Evolutionary conservation across 1,284 basidiomycete species (phyloP).

Genomic region (Sporisorium exsertum): DNA sequence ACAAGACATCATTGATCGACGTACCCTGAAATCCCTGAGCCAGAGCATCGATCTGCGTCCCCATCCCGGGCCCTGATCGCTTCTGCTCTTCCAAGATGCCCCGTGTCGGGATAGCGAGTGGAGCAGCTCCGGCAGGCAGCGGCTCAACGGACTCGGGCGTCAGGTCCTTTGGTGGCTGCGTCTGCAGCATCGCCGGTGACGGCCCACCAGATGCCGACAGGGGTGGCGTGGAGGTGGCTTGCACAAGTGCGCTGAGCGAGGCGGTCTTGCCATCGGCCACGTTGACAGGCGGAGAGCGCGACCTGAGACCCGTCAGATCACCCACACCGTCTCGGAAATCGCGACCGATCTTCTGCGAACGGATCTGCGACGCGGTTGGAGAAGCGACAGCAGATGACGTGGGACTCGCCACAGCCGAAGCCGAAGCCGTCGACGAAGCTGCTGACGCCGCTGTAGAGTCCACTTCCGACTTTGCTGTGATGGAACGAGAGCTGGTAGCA

Average conservation of each 20-base stretch:
- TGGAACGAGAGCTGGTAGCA: constrained; percentile 6
- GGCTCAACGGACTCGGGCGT: constrained; percentile 18
- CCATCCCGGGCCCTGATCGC: constrained; percentile 16
- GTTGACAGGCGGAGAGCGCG: constrained; percentile 42
- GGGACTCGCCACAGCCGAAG: constrained; percentile 21
- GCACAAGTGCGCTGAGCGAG: constrained; percentile 19
- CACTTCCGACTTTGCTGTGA: constrained; percentile 12
- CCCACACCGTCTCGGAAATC: constrained; percentile 51
- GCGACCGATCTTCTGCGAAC: constrained; percentile 42
- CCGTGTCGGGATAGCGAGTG: constrained; percentile 41
- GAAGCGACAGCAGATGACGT: constrained; percentile 7
- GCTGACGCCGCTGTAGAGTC: constrained; percentile 28
- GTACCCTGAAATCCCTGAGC: constrained; percentile 33
- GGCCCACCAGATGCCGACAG: constrained; percentile 19
- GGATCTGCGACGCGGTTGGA: constrained; percentile 23
- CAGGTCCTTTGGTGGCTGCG: constrained; percentile 5
- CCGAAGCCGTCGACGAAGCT: constrained; percentile 23
- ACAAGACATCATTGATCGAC: constrained; percentile 41
- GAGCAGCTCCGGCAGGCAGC: constrained; percentile 45
- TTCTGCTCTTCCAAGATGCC: constrained; percentile 45
- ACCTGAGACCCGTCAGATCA: constrained; percentile 49
- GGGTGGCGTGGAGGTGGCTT: constrained; percentile 34
- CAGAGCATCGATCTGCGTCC: constrained; percentile 42
- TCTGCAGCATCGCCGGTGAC: constrained; percentile 12
- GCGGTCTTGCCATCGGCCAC: constrained; percentile 22